These are phyloP conservation scores for Claviceps humidiphila DNA, from an alignment of 2,329 filamentous ascomycete species.

Conservation along the genomic window DNA sequence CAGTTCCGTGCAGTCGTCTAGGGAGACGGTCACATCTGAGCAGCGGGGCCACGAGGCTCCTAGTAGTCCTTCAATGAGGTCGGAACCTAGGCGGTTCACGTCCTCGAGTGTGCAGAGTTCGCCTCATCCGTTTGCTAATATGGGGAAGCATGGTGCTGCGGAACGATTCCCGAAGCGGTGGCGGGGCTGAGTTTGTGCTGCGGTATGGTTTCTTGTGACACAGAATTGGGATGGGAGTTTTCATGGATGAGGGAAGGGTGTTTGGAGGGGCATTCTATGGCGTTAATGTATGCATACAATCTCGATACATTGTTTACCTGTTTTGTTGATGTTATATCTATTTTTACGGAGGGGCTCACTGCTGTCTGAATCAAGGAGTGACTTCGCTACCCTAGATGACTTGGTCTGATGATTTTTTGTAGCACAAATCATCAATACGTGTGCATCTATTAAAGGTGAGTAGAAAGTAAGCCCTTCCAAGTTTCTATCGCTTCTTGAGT, in stretches of 20 bases:
- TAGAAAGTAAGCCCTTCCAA: too few relatives aligned
- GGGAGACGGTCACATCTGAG: slow-evolving; percentile 47
- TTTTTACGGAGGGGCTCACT: too few relatives aligned
- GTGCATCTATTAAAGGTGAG: too few relatives aligned
- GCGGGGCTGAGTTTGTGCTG: not conserved
- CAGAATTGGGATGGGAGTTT: not conserved
- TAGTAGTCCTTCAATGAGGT: slow-evolving; percentile 27
- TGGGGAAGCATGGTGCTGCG: slow-evolving; percentile 21
- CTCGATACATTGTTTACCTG: too few relatives aligned
- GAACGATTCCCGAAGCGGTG: slow-evolving; percentile 27
- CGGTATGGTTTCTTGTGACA: not conserved
- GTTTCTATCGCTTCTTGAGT: too few relatives aligned
- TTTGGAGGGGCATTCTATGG: slow-evolving; percentile 2
- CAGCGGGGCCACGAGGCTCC: slow-evolving; percentile 28
- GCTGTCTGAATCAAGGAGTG: too few relatives aligned
- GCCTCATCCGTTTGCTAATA: slow-evolving; percentile 26
- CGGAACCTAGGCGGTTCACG: slow-evolving; percentile 16
- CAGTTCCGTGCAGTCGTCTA: slow-evolving; percentile 42
- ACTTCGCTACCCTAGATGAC: too few relatives aligned
- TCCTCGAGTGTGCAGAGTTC: slow-evolving; percentile 12
- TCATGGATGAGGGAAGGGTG: not conserved
- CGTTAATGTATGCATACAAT: slow-evolving; percentile 1
- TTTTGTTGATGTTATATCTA: too few relatives aligned
- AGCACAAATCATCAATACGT: too few relatives aligned
- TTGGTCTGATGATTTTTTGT: too few relatives aligned